phyloP scores from a whole-genome alignment of 495 filamentous ascomycete genomes.

The Penicillium canescens region DNA sequence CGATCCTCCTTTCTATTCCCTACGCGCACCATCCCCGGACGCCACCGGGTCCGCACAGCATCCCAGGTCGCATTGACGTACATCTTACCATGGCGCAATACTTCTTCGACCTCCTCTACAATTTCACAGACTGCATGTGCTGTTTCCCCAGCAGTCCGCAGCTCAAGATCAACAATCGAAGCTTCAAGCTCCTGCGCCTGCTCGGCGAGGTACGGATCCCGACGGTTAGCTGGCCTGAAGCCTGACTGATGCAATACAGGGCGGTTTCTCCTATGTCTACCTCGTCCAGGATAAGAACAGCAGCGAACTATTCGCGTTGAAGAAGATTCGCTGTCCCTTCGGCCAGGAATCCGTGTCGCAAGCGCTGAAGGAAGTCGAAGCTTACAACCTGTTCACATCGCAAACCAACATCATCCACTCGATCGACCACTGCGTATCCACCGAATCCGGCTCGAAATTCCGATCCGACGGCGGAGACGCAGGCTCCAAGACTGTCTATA shows the following conservation, averaged over 20 bases:
- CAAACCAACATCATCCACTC: conserved; percentile 87
- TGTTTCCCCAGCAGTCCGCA: conserved; percentile 94
- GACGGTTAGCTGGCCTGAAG: conserved; percentile 6
- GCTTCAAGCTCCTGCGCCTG: conserved; percentile 91
- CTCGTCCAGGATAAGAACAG: conserved; percentile 87
- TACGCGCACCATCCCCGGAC: neutral
- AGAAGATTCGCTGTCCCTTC: conserved; percentile 98
- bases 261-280: conserved; percentile 98
- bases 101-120: conserved; percentile 85
- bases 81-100: conserved; percentile 70
- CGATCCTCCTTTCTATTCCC: neutral
- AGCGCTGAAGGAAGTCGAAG: conserved; percentile 95
- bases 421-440: conserved; percentile 76
- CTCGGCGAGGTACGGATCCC: conserved; percentile 72
- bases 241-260: conserved; percentile 45
- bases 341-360: conserved; percentile 92
- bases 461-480: conserved; percentile 56
- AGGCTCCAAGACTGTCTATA: conserved; percentile 89
- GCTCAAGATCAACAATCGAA: conserved; percentile 90
- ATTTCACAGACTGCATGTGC: conserved; percentile 88
- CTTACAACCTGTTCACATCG: conserved; percentile 83
- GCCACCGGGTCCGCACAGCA: neutral
- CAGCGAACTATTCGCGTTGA: conserved; percentile 85
- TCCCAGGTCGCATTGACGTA: neutral
- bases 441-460: conserved; percentile 60